Conservation (phyloP, 108 stramenopile species). For the Cafeteria roenbergensis region DNA sequence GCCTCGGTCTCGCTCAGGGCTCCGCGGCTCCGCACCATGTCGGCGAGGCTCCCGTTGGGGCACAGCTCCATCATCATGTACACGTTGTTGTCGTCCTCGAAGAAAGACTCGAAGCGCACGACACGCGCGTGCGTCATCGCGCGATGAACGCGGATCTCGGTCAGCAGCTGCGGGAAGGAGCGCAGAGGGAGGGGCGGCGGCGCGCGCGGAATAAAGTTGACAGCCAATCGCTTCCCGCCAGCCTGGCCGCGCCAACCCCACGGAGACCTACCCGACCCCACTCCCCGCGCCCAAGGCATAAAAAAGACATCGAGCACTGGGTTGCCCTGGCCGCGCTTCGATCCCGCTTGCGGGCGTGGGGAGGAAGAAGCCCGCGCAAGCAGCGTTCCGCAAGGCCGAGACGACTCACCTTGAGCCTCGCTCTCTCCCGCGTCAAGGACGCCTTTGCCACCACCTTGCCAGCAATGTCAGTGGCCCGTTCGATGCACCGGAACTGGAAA, state of each 20-base stretch:
- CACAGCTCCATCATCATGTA: constrained; percentile 95
- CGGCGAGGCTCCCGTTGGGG: constrained; percentile 51
- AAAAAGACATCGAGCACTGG: not conserved
- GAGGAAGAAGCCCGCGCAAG: not conserved
- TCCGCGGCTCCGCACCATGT: constrained; percentile 12
- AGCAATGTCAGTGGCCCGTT: constrained; percentile 65
- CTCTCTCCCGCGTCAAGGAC: constrained; percentile 66
- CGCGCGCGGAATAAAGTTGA: constrained; percentile 6
- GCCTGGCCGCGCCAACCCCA: not conserved
- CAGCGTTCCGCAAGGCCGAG: not conserved
- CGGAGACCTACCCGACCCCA: not conserved
- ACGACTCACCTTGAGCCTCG: constrained; percentile 67
- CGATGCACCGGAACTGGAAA: constrained; percentile 62
- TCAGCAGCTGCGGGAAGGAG: constrained; percentile 73
- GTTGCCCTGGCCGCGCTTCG: not conserved
- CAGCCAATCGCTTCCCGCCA: not conserved
- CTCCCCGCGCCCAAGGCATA: not conserved
- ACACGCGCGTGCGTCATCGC: constrained; percentile 72
- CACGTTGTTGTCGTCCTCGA: constrained; percentile 83
- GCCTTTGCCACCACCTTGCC: constrained; percentile 82
- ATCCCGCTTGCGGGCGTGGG: not conserved
- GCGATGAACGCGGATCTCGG: constrained; percentile 93
- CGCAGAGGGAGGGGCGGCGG: not conserved
- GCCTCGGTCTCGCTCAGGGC: constrained; percentile 69
- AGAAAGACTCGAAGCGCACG: constrained; percentile 90